Evolutionary conservation across 179 eudicot genomes (phyloP).

Genomic region (Monotropa hypopitys): DNA sequence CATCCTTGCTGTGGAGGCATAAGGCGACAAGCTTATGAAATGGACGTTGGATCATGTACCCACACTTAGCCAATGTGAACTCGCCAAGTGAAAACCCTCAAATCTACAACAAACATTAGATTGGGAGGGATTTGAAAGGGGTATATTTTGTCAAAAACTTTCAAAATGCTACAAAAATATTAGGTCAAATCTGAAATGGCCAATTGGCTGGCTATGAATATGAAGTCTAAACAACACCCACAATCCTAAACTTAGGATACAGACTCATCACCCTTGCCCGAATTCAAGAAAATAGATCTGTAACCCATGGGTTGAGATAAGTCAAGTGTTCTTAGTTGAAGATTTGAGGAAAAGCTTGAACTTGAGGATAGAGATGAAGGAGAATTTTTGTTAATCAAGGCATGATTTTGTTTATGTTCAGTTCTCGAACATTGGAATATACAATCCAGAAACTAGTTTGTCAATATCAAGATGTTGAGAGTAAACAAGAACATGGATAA

Average conservation of each 20-base stretch:
- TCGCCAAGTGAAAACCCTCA: background rate
- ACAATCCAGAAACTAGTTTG: background rate
- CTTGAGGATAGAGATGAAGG: background rate
- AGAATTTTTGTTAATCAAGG: background rate
- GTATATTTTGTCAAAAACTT: background rate
- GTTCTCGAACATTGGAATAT: background rate
- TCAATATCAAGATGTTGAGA: background rate
- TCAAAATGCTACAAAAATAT: background rate
- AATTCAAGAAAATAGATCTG: background rate
- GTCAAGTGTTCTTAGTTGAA: background rate
- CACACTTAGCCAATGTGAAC: background rate
- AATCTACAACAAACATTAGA: background rate
- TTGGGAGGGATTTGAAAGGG: too few relatives aligned
- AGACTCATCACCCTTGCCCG: background rate
- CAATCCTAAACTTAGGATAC: background rate
- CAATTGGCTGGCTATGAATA: background rate
- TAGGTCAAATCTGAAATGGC: background rate
- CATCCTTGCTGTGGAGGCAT: too few relatives aligned
- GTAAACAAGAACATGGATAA: background rate
- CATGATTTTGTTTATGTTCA: background rate
- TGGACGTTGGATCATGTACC: background rate
- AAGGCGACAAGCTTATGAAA: background rate
- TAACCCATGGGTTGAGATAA: background rate
- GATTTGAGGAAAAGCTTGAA: background rate
- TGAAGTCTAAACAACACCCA: background rate